These are phyloP conservation scores for Neonectria ditissima DNA, from an alignment of 2,329 filamentous ascomycete species.

Conservation along the genomic window DNA sequence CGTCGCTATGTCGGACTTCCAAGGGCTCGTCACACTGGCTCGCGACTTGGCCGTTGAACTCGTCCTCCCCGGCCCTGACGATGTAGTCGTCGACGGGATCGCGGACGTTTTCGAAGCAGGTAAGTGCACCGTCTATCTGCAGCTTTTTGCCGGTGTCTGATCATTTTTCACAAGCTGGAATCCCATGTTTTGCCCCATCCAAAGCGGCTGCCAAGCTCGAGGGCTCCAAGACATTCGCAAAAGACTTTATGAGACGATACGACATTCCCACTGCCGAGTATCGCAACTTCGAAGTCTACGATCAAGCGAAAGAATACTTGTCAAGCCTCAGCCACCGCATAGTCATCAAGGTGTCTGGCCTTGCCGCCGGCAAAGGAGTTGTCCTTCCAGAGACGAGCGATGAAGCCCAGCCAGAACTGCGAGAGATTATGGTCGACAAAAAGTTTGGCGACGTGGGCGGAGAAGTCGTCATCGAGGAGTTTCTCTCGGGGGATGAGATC, in stretches of 20 bases:
- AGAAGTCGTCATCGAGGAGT: conserved; percentile 80
- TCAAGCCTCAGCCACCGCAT: conserved; percentile 57
- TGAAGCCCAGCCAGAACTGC: conserved; percentile 73
- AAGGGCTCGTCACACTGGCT: too few species aligned
- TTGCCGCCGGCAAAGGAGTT: conserved; percentile 80
- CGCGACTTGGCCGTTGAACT: too few species aligned
- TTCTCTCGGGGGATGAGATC: conserved; percentile 76
- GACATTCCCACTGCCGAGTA: conserved; percentile 80
- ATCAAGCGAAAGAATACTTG: conserved; percentile 70
- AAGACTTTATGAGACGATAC: conserved; percentile 82
- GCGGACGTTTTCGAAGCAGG: too few species aligned
- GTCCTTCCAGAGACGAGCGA: conserved; percentile 56
- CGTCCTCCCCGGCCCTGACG: too few species aligned
- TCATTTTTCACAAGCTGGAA: too few species aligned
- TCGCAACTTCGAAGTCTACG: conserved; percentile 74
- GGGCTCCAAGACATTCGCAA: conserved; percentile 47
- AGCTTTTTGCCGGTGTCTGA: too few species aligned
- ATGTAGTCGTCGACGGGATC: too few species aligned
- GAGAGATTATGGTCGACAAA: conserved; percentile 75
- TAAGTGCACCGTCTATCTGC: too few species aligned
- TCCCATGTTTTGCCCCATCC: too few species aligned
- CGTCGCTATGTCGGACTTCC: too few species aligned
- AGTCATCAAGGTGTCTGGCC: conserved; percentile 80
- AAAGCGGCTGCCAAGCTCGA: too few species aligned
- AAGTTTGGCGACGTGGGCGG: conserved; percentile 75